phyloP scores from a whole-genome alignment of 2,329 filamentous ascomycete genomes.

The Chrysoporthe puriensis region DNA sequence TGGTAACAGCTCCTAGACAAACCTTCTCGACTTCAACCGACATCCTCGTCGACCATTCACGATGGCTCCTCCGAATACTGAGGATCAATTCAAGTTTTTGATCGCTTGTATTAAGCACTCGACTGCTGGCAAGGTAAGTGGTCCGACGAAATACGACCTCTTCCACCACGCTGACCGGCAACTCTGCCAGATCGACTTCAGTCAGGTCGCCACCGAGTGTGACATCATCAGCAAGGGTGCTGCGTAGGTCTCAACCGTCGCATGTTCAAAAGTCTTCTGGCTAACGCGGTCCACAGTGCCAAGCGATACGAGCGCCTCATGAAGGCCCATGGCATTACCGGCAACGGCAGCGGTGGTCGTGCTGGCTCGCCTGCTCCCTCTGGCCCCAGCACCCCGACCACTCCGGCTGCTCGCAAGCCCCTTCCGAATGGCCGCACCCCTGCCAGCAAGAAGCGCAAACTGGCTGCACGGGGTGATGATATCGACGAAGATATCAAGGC shows the following conservation, averaged over 20 bases:
- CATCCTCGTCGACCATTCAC: slow-evolving; percentile 30
- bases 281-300: slow-evolving; percentile 48
- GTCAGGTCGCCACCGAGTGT: slow-evolving; percentile 65
- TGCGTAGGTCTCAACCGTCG: slow-evolving; percentile 59
- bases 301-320: slow-evolving; percentile 71
- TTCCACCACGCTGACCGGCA: slow-evolving; percentile 26
- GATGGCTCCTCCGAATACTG: slow-evolving; percentile 57
- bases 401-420: slow-evolving; percentile 24
- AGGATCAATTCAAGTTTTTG: slow-evolving; percentile 66
- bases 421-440: slow-evolving; percentile 6
- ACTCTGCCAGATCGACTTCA: slow-evolving; percentile 62
- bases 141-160: not conserved
- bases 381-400: slow-evolving; percentile 17
- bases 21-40: slow-evolving; percentile 16
- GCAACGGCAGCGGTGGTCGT: slow-evolving; percentile 33
- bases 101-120: slow-evolving; percentile 67
- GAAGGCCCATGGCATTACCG: slow-evolving; percentile 57
- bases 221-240: slow-evolving; percentile 67
- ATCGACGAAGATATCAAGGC: slow-evolving; percentile 30
- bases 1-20: slow-evolving; percentile 11
- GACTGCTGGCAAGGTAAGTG: slow-evolving; percentile 60
- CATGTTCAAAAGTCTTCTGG: not conserved
- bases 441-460: slow-evolving; percentile 33
- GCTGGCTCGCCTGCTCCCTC: slow-evolving; percentile 24
- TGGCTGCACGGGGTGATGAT: slow-evolving; percentile 21